Base-by-base conservation (phyloP, 768 basidiomycete species). In the Gymnopilus junonius region DNA sequence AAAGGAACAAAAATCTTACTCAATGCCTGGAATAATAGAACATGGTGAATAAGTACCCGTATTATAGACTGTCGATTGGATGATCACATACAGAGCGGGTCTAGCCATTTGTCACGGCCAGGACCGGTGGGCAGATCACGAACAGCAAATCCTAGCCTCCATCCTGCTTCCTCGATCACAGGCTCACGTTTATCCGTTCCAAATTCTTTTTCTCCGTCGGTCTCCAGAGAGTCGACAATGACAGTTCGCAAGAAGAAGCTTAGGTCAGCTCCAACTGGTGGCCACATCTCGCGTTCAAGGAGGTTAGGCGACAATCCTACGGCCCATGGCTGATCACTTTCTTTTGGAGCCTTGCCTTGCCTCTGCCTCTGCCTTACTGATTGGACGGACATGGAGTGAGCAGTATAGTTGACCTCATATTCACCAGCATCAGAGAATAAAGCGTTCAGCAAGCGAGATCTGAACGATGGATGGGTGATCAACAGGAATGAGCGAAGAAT, bases 221-320 rank as follows among this genome's bases (percentile, higher is more conserved):
- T 65, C 71, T 87, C 87, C 37, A 93, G 79, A 4, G 92, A 89
- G 72, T 94, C 94, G 8, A 95, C 85, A 67, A 97, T 90, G 8
- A 96, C 94, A 0, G 92, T 91, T 56, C 94, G 77, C 43, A 97
- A 77, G 66, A 89, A 87, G 75, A 91, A 95, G 68, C 92, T 91
- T 53, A 97, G 78, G 70, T 95, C 94, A 2, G 90, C 83, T 5
- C 92, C 93, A 17, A 91, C 89, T 12, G 95, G 95, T 0, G 95
- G 95, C 95, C 95, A 97, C 4, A 82, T 85, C 54, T 87, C 86
- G 35, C 89, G 80, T 46, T 91, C 87, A 37, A 90, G 84, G n/a
- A 97, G 75, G 2, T 85, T 84, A 0, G 87, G 80, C 8, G 91
- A 88, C 6, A 97, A 75, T 1, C 94, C 95, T 6, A 95, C 83